phyloP scores from a whole-genome alignment of 179 eudicot species.

The Dionaea muscipula region DNA sequence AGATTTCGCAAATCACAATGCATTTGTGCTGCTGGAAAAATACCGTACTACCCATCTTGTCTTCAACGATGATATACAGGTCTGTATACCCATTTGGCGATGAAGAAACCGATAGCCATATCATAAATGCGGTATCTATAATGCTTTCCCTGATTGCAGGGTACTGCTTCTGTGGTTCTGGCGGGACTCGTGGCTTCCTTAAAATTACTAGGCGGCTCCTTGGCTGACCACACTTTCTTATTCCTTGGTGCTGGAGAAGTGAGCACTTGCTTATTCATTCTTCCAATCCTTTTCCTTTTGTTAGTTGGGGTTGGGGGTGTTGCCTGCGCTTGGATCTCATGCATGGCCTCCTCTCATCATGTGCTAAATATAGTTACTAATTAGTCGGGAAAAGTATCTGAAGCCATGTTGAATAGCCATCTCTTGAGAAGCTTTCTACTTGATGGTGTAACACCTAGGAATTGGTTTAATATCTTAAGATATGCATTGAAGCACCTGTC shows the following conservation, averaged over 20 bases:
- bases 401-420: no score
- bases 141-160: conserved; percentile 32
- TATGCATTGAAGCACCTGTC: no score
- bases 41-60: conserved; percentile 72
- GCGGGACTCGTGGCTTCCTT: conserved; percentile 76
- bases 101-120: neutral
- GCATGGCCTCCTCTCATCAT: no score
- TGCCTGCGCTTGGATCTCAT: no score
- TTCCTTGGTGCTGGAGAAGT: conserved; percentile 98
- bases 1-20: conserved; percentile 94
- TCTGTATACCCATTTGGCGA: conserved; percentile 6
- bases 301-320: no score
- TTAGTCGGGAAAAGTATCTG: no score
- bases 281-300: neutral
- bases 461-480: no score
- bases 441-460: no score
- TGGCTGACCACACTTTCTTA: conserved; percentile 77
- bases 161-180: conserved; percentile 91
- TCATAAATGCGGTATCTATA: neutral
- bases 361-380: no score
- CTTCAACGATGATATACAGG: conserved; percentile 96
- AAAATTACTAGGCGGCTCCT: conserved; percentile 63
- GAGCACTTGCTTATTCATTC: conserved; percentile 8
- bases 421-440: no score
- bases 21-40: conserved; percentile 64